Base-by-base conservation (phyloP, 768 basidiomycete species). In the Podaxis rugospora region DNA sequence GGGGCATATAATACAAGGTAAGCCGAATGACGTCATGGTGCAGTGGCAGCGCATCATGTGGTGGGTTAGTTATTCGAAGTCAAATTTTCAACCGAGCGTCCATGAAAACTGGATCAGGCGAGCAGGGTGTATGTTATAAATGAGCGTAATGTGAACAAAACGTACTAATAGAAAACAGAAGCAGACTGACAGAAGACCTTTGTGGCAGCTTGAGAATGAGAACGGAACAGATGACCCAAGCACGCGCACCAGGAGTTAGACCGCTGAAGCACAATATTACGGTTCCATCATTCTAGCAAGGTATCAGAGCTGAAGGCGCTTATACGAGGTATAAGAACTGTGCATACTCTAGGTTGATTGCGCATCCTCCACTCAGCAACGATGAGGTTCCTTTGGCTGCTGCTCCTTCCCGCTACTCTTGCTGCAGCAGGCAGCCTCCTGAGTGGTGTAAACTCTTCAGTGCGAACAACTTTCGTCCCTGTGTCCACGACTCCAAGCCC, bases 341-440 rank as follows among this genome's bases (percentile, higher is more conserved):
- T 4, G 21, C 50, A n/a, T 32, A 49, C 23, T 11, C 7, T 3
- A 39, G 16, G 10, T n/a, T 32, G 52, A 28, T 55, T 18, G 7
- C 5, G 4, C 27, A 32, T 37, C 42, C 35, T 25, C 49, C 16
- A 28, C 18, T 53, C 32, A 46, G 44, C 27, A 23, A 54, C 35
- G 53, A 61, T 61, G 52, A 61, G 35, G 46, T 35, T 25, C 21
- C 39, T 61, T 10, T 54, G 44, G 52, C 35, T 61, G 7, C 55
- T 46, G 16, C 46, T 61, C 46, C 53, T 61, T 46, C 59, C 59
- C n/a, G 23, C 50, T 1, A 53, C 14, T 5, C 36, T 61, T 46
- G 59, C 59, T 7, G 51, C 40, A 5, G 54, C 59, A 3, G 46
- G 44, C 59, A 55, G 10, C 44, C 18, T 14, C 18, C n/a, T 13